A percentile compares a stretch with the other conserved stretches of the same genome.
Evolutionary conservation across 2,329 filamentous ascomycete genomes (phyloP).

Genomic region (Rhynchosporium secalis): DNA sequence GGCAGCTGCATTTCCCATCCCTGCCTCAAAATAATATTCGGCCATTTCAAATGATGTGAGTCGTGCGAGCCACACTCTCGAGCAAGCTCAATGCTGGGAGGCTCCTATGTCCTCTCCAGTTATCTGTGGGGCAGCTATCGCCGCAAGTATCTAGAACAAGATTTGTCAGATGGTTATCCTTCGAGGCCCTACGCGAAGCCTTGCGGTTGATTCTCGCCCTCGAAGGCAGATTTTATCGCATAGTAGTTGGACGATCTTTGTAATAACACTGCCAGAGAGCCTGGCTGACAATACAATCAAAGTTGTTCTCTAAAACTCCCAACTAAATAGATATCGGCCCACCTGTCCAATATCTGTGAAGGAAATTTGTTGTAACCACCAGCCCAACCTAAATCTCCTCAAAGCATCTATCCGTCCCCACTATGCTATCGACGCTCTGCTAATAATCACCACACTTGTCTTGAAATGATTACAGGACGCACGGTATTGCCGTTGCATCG

Average conservation of each 20-base stretch:
- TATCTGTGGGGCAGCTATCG: no score
- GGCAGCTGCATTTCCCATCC: not conserved
- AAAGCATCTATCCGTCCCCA: slow-evolving; percentile 15
- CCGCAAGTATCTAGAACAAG: no score
- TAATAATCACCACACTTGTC: slow-evolving; percentile 13
- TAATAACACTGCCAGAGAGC: not conserved
- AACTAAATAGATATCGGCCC: not conserved
- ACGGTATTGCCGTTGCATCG: slow-evolving; percentile 12
- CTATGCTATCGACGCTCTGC: not conserved
- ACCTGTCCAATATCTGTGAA: no score
- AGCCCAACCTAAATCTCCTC: not conserved
- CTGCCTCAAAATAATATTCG: no score
- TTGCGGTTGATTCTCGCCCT: no score
- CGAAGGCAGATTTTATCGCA: not conserved
- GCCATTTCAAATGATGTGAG: not conserved
- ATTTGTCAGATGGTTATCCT: no score
- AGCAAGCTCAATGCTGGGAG: no score
- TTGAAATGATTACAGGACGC: slow-evolving; percentile 9
- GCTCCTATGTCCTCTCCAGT: no score
- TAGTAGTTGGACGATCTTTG: not conserved
- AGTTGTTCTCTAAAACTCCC: not conserved
- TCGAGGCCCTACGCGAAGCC: no score
- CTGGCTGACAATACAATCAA: not conserved
- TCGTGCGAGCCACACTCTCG: no score
- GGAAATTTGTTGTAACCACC: no score